A percentile compares a stretch with the other conserved stretches of the same genome.
Evolutionary conservation across 306 rosid species (phyloP).

Genomic region (Albizia julibrissin): DNA sequence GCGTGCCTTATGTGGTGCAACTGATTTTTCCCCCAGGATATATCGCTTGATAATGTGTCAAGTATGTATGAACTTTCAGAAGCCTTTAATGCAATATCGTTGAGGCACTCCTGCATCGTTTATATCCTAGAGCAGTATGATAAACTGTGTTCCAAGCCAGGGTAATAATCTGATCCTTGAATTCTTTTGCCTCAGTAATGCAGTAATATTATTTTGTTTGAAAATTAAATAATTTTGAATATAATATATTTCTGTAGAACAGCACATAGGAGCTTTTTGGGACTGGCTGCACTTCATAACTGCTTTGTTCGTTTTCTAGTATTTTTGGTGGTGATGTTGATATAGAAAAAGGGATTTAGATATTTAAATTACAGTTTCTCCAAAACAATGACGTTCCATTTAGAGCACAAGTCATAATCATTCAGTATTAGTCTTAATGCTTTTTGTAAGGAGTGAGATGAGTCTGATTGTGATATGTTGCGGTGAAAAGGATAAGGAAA

Average conservation of each 20-base stretch:
- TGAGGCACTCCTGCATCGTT: conserved; percentile 79
- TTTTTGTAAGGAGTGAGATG: no score
- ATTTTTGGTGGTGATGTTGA: not conserved
- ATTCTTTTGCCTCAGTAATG: conserved; percentile 18
- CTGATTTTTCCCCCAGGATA: conserved; percentile 52
- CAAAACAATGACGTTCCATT: not conserved
- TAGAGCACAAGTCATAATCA: not conserved
- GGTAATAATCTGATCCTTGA: conserved; percentile 50
- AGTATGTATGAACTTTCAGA: conserved; percentile 91
- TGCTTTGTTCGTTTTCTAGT: conserved; percentile 5
- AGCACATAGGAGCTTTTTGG: conserved; percentile 21
- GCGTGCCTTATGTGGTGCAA: conserved; percentile 21
- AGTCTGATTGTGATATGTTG: no score
- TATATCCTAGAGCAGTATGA: conserved; percentile 78
- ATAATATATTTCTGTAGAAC: not conserved
- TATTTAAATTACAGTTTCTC: not conserved
- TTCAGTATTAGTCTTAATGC: no score
- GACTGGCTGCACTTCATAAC: no score
- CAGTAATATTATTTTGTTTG: not conserved
- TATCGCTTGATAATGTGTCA: conserved; percentile 73
- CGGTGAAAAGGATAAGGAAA: no score
- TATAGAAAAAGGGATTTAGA: not conserved
- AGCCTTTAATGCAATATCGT: conserved; percentile 77
- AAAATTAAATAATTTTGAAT: not conserved
- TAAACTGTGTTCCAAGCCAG: conserved; percentile 66